A percentile compares a stretch with the other conserved stretches of the same genome.
Evolutionary conservation across 2,329 filamentous ascomycete species (phyloP).

Genomic region (Cordyceps cateniannulata): DNA sequence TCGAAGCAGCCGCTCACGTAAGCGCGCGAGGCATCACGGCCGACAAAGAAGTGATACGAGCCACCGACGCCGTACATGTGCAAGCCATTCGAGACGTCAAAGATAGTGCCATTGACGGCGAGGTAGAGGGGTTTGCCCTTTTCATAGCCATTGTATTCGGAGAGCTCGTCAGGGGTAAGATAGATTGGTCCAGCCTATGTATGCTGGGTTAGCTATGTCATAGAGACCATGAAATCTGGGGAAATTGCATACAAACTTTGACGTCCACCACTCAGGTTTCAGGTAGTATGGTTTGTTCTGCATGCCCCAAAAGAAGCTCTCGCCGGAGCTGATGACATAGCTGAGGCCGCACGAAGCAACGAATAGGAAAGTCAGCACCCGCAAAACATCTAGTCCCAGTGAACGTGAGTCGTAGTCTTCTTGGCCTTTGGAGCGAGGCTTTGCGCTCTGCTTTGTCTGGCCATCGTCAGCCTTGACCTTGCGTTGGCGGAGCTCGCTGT

Average conservation of each 20-base stretch:
- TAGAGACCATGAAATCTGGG: neutral
- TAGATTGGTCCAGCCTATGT: constrained; percentile 51
- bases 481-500: constrained; percentile 38
- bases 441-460: neutral
- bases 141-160: constrained; percentile 71
- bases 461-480: constrained; percentile 27
- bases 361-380: constrained; percentile 60
- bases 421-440: neutral
- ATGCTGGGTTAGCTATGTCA: neutral
- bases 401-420: constrained; percentile 54
- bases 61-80: constrained; percentile 77
- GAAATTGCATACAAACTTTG: constrained; percentile 47
- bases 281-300: constrained; percentile 57
- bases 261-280: constrained; percentile 50
- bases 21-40: constrained; percentile 76
- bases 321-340: constrained; percentile 67
- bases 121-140: constrained; percentile 75
- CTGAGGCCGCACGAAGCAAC: constrained; percentile 63
- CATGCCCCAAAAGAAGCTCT: constrained; percentile 62
- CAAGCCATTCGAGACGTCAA: constrained; percentile 67
- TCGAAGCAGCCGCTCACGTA: constrained; percentile 92
- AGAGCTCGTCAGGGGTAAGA: constrained; percentile 70
- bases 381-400: constrained; percentile 58
- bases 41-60: constrained; percentile 80
- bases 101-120: constrained; percentile 81